phyloP scores from a whole-genome alignment of 441 rosid species.

The Euphorbia celastroides region DNA sequence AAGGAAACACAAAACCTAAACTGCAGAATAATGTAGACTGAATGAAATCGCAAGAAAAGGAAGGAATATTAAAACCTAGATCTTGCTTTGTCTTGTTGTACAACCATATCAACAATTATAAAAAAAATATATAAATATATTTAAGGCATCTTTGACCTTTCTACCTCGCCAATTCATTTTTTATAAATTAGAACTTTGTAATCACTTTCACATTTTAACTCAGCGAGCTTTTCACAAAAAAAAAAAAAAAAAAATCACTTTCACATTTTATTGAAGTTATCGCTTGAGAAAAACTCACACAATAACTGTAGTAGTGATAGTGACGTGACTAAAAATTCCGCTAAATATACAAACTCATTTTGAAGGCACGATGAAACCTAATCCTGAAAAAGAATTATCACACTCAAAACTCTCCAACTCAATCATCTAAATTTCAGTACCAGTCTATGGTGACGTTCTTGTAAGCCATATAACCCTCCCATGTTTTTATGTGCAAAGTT shows the following conservation, averaged over 20 bases:
- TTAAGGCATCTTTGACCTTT: constrained; percentile 4
- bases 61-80: constrained; percentile 22
- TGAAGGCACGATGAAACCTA: constrained; percentile 33
- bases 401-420: constrained; percentile 25
- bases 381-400: constrained; percentile 53
- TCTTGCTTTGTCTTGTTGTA: constrained; percentile 20
- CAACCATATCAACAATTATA: constrained; percentile 17
- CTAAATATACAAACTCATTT: constrained; percentile 30
- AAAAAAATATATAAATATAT: constrained; percentile 11
- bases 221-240: too few relatives aligned
- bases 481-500: constrained; percentile 53
- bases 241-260: too few relatives aligned
- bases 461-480: too few relatives aligned
- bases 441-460: too few relatives aligned
- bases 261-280: too few relatives aligned
- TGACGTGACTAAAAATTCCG: too few relatives aligned
- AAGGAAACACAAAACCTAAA: constrained; percentile 2
- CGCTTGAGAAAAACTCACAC: too few relatives aligned
- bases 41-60: constrained; percentile 4
- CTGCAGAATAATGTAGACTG: constrained; percentile 17
- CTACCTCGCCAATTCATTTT: not conserved
- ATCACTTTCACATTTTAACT: too few relatives aligned
- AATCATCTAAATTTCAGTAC: constrained; percentile 25
- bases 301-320: too few relatives aligned
- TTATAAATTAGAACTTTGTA: too few relatives aligned